Evolutionary conservation across 2,329 filamentous ascomycete genomes (phyloP).

Genomic region (Fusarium sp.): DNA sequence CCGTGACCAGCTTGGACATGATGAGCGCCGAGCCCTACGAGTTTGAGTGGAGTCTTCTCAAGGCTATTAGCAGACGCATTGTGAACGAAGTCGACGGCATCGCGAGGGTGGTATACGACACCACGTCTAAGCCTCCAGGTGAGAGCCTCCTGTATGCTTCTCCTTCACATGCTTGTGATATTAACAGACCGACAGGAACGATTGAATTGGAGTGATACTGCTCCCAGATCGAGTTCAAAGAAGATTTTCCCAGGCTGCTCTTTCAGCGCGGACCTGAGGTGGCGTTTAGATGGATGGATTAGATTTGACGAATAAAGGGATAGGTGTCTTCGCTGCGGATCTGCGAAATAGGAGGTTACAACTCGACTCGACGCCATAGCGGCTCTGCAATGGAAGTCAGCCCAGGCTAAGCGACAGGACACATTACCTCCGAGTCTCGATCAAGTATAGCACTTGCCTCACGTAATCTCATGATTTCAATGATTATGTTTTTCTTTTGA

Average conservation of each 20-base stretch:
- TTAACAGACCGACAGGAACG: not conserved
- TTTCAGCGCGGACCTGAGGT: not conserved
- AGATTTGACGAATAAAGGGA: conserved; percentile 1
- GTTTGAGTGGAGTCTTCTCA: conserved; percentile 10
- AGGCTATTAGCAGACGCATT: conserved; percentile 14
- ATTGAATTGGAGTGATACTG: not conserved
- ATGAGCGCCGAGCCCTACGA: conserved; percentile 71
- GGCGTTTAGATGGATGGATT: conserved; percentile 3
- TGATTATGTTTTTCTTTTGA: not conserved
- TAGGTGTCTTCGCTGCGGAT: not conserved
- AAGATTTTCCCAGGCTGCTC: not conserved
- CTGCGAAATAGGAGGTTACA: not conserved
- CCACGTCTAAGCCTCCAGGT: conserved; percentile 5
- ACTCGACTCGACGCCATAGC: not conserved
- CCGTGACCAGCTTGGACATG: conserved; percentile 57
- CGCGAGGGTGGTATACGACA: conserved; percentile 8
- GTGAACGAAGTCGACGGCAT: conserved; percentile 16
- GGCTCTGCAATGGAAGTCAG: not conserved
- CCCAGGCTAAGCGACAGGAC: not conserved
- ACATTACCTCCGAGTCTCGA: not conserved
- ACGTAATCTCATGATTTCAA: not conserved
- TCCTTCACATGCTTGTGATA: not conserved
- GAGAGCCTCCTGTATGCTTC: not conserved
- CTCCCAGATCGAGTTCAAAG: not conserved
- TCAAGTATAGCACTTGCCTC: not conserved